phyloP scores from a whole-genome alignment of 257 asterid species.

The Solanum pinnatisectum region DNA sequence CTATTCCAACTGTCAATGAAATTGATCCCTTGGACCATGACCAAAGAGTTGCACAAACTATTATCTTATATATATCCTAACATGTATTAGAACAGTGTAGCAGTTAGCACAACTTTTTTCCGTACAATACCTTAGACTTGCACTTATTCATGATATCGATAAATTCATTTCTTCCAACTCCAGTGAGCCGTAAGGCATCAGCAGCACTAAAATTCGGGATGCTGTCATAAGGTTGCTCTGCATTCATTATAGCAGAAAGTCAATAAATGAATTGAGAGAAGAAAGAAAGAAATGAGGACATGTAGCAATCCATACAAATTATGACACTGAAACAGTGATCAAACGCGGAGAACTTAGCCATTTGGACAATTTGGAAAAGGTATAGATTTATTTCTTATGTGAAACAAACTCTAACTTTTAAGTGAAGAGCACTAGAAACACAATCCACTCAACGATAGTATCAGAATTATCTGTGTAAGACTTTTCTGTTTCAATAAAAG shows the following conservation, averaged over 20 bases:
- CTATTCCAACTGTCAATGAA: neutral
- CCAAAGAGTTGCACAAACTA: neutral
- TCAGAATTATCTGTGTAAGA: neutral
- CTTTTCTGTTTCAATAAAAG: neutral
- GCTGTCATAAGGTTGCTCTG: slow-evolving; percentile 99
- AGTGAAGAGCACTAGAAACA: neutral
- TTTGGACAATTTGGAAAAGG: neutral
- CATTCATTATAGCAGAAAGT: slow-evolving; percentile 16
- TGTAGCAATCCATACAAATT: neutral
- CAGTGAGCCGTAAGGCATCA: slow-evolving; percentile 42
- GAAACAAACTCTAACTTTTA: neutral
- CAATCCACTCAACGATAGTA: neutral
- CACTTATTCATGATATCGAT: neutral
- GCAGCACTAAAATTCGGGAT: slow-evolving; percentile 35
- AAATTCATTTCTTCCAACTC: neutral
- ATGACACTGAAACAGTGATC: neutral
- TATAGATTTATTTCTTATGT: neutral
- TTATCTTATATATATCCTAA: neutral
- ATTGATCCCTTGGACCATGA: neutral
- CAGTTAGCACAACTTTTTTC: neutral
- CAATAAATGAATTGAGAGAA: neutral
- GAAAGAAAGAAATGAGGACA: neutral
- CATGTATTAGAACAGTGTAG: neutral
- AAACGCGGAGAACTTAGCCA: neutral
- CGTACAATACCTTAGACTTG: slow-evolving; percentile 49